Conservation (phyloP, 2,329 filamentous ascomycete species). For the Daldinia eschscholtzii region DNA sequence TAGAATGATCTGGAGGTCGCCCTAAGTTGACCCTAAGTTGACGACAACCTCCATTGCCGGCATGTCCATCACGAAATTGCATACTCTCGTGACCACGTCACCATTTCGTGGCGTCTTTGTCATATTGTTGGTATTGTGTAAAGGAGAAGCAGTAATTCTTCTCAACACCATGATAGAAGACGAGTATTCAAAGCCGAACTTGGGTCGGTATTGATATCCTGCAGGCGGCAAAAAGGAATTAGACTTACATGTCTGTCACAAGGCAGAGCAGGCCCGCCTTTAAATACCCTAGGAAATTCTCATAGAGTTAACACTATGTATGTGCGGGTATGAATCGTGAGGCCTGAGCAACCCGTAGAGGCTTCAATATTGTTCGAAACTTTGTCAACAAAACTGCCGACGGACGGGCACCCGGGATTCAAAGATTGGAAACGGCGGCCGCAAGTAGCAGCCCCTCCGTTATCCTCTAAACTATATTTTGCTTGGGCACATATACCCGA, state of each 20-base stretch:
- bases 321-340: not conserved
- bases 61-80: not conserved
- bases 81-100: not conserved
- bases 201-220: not conserved
- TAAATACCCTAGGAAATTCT: conserved; percentile 33
- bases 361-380: not conserved
- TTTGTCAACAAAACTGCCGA: conserved; percentile 16
- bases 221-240: conserved; percentile 9
- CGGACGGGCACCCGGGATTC: conserved; percentile 6
- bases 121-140: not conserved
- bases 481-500: not conserved
- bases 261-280: conserved; percentile 35
- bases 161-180: not conserved
- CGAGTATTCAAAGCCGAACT: conserved; percentile 2
- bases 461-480: not conserved
- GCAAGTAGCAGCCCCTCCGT: conserved; percentile 11
- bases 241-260: conserved; percentile 45
- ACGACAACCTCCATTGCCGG: not conserved
- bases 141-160: not conserved
- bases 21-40: not conserved
- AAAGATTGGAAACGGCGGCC: conserved; percentile 9
- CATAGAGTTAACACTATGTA: conserved; percentile 28
- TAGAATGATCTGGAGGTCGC: not conserved
- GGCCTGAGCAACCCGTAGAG: not conserved
- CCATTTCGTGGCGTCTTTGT: not conserved